Percentiles rank a stretch among this genome's conserved stretches.
Conservation (phyloP, 2,329 filamentous ascomycete genomes). For the Elsinoe arachidis region DNA sequence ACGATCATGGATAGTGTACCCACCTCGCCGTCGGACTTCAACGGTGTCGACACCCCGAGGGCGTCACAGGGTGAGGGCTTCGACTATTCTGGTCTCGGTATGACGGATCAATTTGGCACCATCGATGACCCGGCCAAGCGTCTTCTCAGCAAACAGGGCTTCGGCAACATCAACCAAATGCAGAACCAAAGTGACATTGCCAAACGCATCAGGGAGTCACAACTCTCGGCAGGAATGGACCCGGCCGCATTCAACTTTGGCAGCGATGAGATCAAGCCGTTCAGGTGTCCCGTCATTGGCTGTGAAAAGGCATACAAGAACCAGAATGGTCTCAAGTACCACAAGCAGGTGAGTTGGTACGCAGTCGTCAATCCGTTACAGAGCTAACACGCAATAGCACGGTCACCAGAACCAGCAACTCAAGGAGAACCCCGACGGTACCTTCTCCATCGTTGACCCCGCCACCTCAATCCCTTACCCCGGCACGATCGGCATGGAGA, state of each 20-base stretch:
- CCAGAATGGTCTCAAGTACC: constrained; percentile 94
- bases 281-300: constrained; percentile 94
- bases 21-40: constrained; percentile 32
- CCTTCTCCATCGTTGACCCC: constrained; percentile 95
- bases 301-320: constrained; percentile 99
- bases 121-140: constrained; percentile 95
- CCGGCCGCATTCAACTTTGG: constrained; percentile 39
- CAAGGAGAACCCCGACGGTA: constrained; percentile 92
- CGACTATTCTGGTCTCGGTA: constrained; percentile 41
- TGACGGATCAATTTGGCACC: constrained; percentile 46
- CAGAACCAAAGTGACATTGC: constrained; percentile 68
- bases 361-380: not conserved
- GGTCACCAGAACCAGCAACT: constrained; percentile 95
- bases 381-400: constrained; percentile 43
- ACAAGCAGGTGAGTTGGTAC: constrained; percentile 53
- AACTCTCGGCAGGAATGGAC: constrained; percentile 48
- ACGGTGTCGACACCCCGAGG: constrained; percentile 25
- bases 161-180: constrained; percentile 51
- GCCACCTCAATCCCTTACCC: constrained; percentile 91
- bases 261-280: constrained; percentile 92
- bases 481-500: constrained; percentile 98
- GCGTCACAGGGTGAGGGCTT: constrained; percentile 33
- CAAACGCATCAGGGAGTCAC: constrained; percentile 54
- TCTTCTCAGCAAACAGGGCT: constrained; percentile 68
- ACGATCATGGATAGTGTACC: constrained; percentile 55